These are phyloP conservation scores for Sclerotinia sclerotiorum DNA, from an alignment of 2,329 filamentous ascomycete genomes.

Conservation along the genomic window DNA sequence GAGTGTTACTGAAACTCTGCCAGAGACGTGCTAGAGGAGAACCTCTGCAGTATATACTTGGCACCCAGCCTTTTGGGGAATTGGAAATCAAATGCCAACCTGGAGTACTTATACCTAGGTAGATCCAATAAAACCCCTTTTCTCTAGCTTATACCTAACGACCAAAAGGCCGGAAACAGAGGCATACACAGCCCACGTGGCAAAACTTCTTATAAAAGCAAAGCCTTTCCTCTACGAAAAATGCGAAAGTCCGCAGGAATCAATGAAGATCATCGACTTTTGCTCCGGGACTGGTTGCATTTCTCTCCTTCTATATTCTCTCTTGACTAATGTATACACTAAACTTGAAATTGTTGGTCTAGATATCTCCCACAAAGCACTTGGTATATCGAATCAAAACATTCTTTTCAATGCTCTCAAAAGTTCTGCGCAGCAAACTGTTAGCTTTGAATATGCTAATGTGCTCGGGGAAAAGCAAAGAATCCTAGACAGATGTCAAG, in stretches of 20 bases:
- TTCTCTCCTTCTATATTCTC: slow-evolving; percentile 68
- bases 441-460: slow-evolving; percentile 10
- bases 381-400: slow-evolving; percentile 67
- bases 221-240: background rate
- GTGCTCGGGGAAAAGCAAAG: background rate
- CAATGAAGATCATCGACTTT: slow-evolving; percentile 71
- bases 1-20: slow-evolving; percentile 46
- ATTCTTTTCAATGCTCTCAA: slow-evolving; percentile 50
- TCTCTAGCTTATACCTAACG: slow-evolving; percentile 10
- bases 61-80: slow-evolving; percentile 82
- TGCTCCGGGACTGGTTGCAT: slow-evolving; percentile 94
- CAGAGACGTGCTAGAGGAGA: slow-evolving; percentile 57
- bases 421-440: background rate
- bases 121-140: slow-evolving; percentile 25
- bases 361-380: slow-evolving; percentile 67
- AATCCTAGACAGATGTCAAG: background rate
- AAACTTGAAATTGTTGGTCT: slow-evolving; percentile 64
- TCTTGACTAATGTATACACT: slow-evolving; percentile 48
- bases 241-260: background rate
- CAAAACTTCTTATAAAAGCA: slow-evolving; percentile 31
- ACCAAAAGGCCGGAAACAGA: slow-evolving; percentile 64
- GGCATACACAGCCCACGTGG: slow-evolving; percentile 61
- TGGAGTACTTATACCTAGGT: slow-evolving; percentile 84
- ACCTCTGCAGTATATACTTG: slow-evolving; percentile 87
- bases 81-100: slow-evolving; percentile 74